Base-by-base conservation (phyloP, 2,329 filamentous ascomycete genomes). In the Byssoonygena ceratinophila region DNA sequence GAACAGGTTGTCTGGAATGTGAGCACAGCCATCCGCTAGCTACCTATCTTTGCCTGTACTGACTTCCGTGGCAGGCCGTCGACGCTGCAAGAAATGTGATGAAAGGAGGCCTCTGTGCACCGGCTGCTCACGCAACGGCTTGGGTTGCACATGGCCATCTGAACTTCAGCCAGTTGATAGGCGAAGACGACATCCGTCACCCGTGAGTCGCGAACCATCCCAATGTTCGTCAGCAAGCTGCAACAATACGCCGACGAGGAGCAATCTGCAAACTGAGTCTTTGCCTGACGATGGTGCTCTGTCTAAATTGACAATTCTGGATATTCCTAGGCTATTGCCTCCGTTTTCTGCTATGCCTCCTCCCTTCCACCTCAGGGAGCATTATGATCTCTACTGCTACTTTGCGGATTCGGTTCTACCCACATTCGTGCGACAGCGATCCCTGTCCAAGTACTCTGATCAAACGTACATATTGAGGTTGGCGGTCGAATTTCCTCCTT, bases 41-140 rank as follows among this genome's bases (percentile, higher is more conserved):
- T n/a, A 11, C 32, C 11, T 22, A 12, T 40, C 12, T n/a, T 37
- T 16, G 25, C 20, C 36, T 18, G 16, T 39, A 4, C 14, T 5
- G 4, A 11, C 25, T 2, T 7, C 20, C 39, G 8, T 41, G 51
- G 39, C 36, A 40, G 47, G 52, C 20, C 52, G 52, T 20, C 45
- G 45, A 16, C 36, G 52, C 8, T 37, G 52, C 34, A 54, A 54
- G 39, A 54, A 54, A 44, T 54, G 52, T 39, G 52, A 54, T 23
- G 52, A 54, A 31, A 54, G 50, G 18, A 46, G 46, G 8, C 52
- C 52, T 3, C 43, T 44, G 16, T 54, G 52, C 25, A 36, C 52
- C 14, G 45, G 45, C 25, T 54, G 52, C 39, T 39, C 47, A 31
- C 52, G 52, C 37, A 49, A 44, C 40, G 40, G 40, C 40, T 11